These are phyloP conservation scores for Discostella stelligera DNA, from an alignment of 352 stramenopile genomes.

Conservation along the genomic window DNA sequence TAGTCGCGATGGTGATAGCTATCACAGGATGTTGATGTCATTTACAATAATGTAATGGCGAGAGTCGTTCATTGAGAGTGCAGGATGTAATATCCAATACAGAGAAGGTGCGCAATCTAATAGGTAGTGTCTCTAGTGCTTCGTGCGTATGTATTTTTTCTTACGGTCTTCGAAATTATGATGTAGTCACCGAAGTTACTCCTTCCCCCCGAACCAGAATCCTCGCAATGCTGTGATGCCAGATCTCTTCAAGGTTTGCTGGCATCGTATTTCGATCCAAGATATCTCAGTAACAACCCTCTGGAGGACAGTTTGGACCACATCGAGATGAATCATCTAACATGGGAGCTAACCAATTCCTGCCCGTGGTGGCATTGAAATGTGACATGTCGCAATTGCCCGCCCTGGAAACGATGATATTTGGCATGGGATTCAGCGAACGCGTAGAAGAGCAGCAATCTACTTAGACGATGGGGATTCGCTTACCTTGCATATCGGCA, in stretches of 20 bases:
- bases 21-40: no score
- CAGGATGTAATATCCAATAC: no score
- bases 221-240: not conserved
- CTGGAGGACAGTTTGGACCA: constrained; percentile 23
- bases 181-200: not conserved
- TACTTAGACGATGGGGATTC: not conserved
- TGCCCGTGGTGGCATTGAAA: constrained; percentile 24
- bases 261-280: not conserved
- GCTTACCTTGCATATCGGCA: constrained; percentile 21
- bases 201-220: not conserved
- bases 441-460: not conserved
- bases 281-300: constrained; percentile 18
- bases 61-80: no score
- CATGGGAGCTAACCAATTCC: constrained; percentile 33
- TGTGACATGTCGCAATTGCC: constrained; percentile 38
- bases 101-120: no score
- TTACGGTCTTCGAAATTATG: not conserved
- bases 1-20: no score
- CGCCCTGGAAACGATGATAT: constrained; percentile 9
- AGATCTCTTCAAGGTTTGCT: no score
- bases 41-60: no score
- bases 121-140: no score
- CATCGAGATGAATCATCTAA: constrained; percentile 16
- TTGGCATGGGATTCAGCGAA: not conserved
- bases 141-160: not conserved